phyloP scores from a whole-genome alignment of 306 rosid genomes.

The Casuarina cunninghamiana region DNA sequence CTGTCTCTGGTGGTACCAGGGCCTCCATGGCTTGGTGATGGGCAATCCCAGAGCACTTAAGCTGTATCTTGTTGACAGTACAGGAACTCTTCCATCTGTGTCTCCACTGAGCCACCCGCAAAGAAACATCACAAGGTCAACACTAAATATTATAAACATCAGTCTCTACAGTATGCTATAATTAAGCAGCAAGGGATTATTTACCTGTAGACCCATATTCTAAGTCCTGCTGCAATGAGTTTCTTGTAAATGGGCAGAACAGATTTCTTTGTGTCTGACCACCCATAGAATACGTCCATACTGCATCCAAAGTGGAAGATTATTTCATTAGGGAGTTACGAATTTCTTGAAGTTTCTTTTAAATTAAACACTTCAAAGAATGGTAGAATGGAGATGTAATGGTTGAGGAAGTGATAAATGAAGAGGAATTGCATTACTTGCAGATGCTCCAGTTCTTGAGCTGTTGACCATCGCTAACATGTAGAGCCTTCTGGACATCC shows the following conservation, averaged over 20 bases:
- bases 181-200: neutral
- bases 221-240: constrained; percentile 74
- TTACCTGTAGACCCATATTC: constrained; percentile 93
- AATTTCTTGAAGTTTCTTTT: constrained; percentile 8
- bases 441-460: constrained; percentile 87
- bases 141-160: neutral
- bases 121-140: neutral
- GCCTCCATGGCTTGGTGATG: constrained; percentile 76
- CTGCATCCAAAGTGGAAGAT: constrained; percentile 34
- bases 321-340: neutral
- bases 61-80: constrained; percentile 84
- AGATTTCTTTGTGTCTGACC: constrained; percentile 64
- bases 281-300: constrained; percentile 37
- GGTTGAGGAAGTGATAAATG: neutral
- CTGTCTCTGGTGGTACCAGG: constrained; percentile 86
- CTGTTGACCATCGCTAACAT: constrained; percentile 62
- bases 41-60: constrained; percentile 52
- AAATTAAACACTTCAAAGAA: neutral
- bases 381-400: neutral
- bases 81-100: constrained; percentile 95
- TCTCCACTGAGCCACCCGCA: constrained; percentile 61
- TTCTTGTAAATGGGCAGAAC: constrained; percentile 82
- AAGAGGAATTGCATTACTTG: constrained; percentile 50
- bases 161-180: neutral
- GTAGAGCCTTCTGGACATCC: constrained; percentile 86